Evolutionary conservation across 345 rosid genomes (phyloP), one percentile per base, ranked within the genome.

Genomic region (Moricandia arvensis): DNA sequence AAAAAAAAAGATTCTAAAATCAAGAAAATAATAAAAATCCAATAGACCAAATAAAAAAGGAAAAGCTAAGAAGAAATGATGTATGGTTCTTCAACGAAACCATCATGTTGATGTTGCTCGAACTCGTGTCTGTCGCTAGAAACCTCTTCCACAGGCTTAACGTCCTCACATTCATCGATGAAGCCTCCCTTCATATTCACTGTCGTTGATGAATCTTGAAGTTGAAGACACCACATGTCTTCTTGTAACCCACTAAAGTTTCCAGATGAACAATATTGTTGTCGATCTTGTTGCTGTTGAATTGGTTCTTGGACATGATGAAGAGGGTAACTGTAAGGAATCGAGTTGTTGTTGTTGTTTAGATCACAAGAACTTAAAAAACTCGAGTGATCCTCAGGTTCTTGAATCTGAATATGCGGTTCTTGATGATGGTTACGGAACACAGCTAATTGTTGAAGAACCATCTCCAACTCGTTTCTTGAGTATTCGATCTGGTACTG

Each of bases 391-490:
- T 76, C 45, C 21, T 71, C 62, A 9, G 75, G 49, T 60, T 83
- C 87, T 24, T 76, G 84, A 35, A 82, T 78, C 65, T 79, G 83
- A 5, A 83, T 58, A 26, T 74, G 83, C 10, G 76, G 24, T 72
- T 45, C 66, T 59, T 81, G 83, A n/a, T 69, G 80, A 7, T 49
- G 57, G 1, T 84, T 81, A 13, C 89, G 87, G 51, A 76, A 87
- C 59, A 82, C 34, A 7, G 89, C 91, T 2, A 94, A 68, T 43
- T 91, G 98, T n/a, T 93, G 91, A 67, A 87, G 87, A 73, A 94
- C 95, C n/a, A 90, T 64, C 11, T 89, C 94, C 5, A 92, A 87
- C 74, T 95, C 97, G 12, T 87, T 88, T 77, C 82, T 84, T 18
- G 70, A 81, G 69, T 69, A 87, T 3, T 89, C 93, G 26, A 95